Evolutionary conservation across 2,329 filamentous ascomycete genomes (phyloP).

Genomic region (Hymenoscyphus fructigenus): DNA sequence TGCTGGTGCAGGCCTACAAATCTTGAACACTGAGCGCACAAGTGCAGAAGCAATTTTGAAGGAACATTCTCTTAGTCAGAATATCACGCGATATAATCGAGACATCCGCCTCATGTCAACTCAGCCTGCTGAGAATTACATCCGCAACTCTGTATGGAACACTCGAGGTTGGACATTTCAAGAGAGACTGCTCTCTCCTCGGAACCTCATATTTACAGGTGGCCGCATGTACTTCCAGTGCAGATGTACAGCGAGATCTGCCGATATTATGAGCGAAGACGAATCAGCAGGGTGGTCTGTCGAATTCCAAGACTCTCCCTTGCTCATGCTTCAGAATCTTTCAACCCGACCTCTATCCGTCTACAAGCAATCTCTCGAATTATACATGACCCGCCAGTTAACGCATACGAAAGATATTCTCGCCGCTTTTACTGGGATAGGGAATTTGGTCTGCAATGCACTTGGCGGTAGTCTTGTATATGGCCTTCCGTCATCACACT

Average conservation of each 20-base stretch:
- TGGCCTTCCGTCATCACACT: constrained; percentile 38
- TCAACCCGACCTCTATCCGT: constrained; percentile 31
- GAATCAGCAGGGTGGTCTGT: constrained; percentile 33
- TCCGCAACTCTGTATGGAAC: constrained; percentile 17
- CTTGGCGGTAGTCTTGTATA: constrained; percentile 33
- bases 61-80: constrained; percentile 16
- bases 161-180: constrained; percentile 26
- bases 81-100: constrained; percentile 14
- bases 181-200: constrained; percentile 19
- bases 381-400: constrained; percentile 36
- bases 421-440: constrained; percentile 38
- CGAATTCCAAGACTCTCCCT: constrained; percentile 35
- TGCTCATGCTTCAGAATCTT: constrained; percentile 34
- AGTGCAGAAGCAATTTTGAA: background rate
- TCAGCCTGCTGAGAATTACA: constrained; percentile 35
- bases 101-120: constrained; percentile 27
- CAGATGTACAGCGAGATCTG: constrained; percentile 8
- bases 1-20: constrained; percentile 16
- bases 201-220: constrained; percentile 18
- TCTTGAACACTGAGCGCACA: constrained; percentile 8
- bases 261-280: constrained; percentile 28
- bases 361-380: constrained; percentile 35
- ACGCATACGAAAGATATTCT: constrained; percentile 34
- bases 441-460: constrained; percentile 24
- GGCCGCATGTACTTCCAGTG: constrained; percentile 18